Base-by-base conservation (phyloP, 2,329 filamentous ascomycete species). In the Phialophora verrucosa region DNA sequence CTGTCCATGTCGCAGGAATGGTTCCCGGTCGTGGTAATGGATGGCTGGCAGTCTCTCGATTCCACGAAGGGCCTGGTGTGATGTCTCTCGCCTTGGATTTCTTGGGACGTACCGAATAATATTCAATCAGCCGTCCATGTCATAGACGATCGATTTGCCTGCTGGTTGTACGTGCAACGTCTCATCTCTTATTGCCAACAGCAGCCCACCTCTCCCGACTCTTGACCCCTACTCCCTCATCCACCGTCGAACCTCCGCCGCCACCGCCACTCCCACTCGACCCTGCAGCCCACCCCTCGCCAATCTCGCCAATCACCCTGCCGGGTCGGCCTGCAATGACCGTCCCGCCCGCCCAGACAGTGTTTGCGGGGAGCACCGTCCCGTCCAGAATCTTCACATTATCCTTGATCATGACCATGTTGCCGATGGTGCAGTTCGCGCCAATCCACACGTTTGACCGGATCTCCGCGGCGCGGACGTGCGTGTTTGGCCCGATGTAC, bases 331-430 rank as follows among this genome's bases (percentile, higher is more conserved):
- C 93, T 0, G 90, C 94, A n/a, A 99, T 93, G 63, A 98, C 87
- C 63, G 90, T 93, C 76, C 95, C 96, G 75, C 92, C 93, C 1
- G 94, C 93, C 63, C 98, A 90, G 27, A 98, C 92, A 89, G 96
- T 96, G 67, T 92, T 90, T 0, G 90, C 84, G 1, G 95, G 91
- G 5, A 99, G 86, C 3, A 97, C 89, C 0, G 91, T 88, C 32
- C 90, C 90, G 67, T 97, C 92, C 71, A 98, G 80, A 49, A 99
- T 88, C 77, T 90, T 90, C 56, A 96, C 92, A 75, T 92, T 96
- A 77, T 98, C 95, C 78, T 97, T 97, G 75, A 98, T 87, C 67
- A 97, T 94, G 58, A 90, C 91, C 78, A 97, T 93, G 72, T 93
- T 90, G 64, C 92, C 91, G 58, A 99, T 84, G 0, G 90, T 89